Evolutionary conservation across 2,329 filamentous ascomycete species (phyloP).

Genomic region (Stromatinia cepivora): DNA sequence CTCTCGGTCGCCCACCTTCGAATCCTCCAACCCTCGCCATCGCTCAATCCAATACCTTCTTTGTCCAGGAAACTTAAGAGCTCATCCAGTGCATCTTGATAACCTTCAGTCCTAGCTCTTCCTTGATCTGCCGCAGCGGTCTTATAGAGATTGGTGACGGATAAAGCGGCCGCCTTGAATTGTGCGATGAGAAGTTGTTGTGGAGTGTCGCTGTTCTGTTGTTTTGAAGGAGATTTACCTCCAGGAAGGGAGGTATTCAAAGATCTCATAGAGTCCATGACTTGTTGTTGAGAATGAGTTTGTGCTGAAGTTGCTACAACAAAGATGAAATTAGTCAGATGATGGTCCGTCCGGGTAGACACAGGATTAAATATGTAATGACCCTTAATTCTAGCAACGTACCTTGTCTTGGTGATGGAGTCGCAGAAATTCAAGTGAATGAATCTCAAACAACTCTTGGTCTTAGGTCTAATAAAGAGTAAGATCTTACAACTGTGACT

Average conservation of each 20-base stretch:
- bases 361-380: conserved; percentile 7
- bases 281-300: conserved; percentile 17
- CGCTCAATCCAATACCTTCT: conserved; percentile 72
- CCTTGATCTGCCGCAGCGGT: conserved; percentile 77
- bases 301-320: conserved; percentile 17
- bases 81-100: conserved; percentile 92
- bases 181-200: conserved; percentile 72
- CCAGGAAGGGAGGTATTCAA: conserved; percentile 61
- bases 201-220: conserved; percentile 48
- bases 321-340: conserved; percentile 23
- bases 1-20: conserved; percentile 68
- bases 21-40: conserved; percentile 71
- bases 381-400: conserved; percentile 12
- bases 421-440: conserved; percentile 3
- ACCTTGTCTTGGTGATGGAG: conserved; percentile 2
- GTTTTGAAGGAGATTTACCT: conserved; percentile 48
- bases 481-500: conserved; percentile 7
- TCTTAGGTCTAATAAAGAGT: background rate
- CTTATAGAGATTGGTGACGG: conserved; percentile 95
- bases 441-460: background rate
- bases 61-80: conserved; percentile 82
- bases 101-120: conserved; percentile 76
- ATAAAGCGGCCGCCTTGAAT: conserved; percentile 89
- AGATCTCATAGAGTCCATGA: conserved; percentile 65
- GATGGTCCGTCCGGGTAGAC: conserved; percentile 6